Evolutionary conservation across 1,139 yeast species (phyloP).

Genomic region (Wickerhamomyces sp.): DNA sequence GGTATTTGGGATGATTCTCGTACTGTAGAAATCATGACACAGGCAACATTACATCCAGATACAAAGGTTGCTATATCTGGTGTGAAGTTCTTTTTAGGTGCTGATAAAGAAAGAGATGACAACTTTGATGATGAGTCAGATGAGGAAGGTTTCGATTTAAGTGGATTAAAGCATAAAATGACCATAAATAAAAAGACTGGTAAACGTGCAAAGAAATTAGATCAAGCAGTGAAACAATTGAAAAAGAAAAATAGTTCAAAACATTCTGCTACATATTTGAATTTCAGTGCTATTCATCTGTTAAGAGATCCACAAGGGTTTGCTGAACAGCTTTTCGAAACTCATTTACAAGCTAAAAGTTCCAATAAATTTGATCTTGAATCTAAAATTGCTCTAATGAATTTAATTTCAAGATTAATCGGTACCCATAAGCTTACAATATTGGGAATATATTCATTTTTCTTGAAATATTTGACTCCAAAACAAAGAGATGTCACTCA

Average conservation of each 20-base stretch:
- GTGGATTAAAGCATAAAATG: conserved; percentile 72
- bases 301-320: conserved; percentile 97
- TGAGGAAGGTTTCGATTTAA: conserved; percentile 68
- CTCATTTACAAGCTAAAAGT: conserved; percentile 66
- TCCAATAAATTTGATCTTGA: conserved; percentile 72
- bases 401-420: conserved; percentile 77
- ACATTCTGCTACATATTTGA: conserved; percentile 67
- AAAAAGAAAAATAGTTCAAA: conserved; percentile 57
- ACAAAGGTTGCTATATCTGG: conserved; percentile 88
- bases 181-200: conserved; percentile 78
- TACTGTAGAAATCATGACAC: conserved; percentile 94
- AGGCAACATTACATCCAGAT: conserved; percentile 86
- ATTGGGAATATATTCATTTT: conserved; percentile 82
- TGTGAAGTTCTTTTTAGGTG: conserved; percentile 85
- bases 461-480: conserved; percentile 87
- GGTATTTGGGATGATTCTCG: conserved; percentile 98
- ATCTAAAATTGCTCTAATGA: conserved; percentile 84
- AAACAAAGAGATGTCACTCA: conserved; percentile 93
- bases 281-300: conserved; percentile 90
- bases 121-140: conserved; percentile 68
- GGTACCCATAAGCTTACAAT: conserved; percentile 94
- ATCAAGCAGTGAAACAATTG: conserved; percentile 60
- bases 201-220: conserved; percentile 76
- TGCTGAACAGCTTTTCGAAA: conserved; percentile 76
- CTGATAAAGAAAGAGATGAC: conserved; percentile 92